Evolutionary conservation across 2,329 filamentous ascomycete genomes (phyloP).

Genomic region (Aspergillus neoniger): DNA sequence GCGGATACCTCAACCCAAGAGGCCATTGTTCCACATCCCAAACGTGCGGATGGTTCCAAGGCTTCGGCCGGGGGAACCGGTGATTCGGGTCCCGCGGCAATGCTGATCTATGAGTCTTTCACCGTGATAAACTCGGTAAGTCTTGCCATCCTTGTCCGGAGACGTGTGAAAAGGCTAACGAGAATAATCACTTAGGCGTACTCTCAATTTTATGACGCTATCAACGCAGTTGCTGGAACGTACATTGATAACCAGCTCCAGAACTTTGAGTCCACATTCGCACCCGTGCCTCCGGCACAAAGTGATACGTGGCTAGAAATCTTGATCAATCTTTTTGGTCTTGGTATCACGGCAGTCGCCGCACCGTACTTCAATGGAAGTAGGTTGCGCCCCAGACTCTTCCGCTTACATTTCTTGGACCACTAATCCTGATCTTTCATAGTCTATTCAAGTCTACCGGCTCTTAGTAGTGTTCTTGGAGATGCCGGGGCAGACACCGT

Average conservation of each 20-base stretch:
- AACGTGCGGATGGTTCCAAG: neutral
- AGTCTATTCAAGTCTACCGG: neutral
- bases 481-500: neutral
- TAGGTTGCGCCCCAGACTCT: neutral
- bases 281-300: neutral
- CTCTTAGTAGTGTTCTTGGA: neutral
- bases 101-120: neutral
- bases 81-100: neutral
- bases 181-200: neutral
- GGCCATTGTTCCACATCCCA: neutral
- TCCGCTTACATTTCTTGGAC: too few relatives aligned
- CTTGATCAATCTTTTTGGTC: neutral
- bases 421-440: too few relatives aligned
- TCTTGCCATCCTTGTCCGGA: neutral
- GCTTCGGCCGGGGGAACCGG: neutral
- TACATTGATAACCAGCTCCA: neutral
- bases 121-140: constrained; percentile 1
- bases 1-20: neutral
- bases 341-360: neutral
- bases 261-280: neutral
- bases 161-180: neutral
- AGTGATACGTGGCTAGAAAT: neutral
- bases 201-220: neutral
- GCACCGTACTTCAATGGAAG: neutral
- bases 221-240: neutral